Percentiles rank a stretch among this genome's conserved stretches.
phyloP scores from a whole-genome alignment of 345 rosid genomes.

The Turritis glabra region DNA sequence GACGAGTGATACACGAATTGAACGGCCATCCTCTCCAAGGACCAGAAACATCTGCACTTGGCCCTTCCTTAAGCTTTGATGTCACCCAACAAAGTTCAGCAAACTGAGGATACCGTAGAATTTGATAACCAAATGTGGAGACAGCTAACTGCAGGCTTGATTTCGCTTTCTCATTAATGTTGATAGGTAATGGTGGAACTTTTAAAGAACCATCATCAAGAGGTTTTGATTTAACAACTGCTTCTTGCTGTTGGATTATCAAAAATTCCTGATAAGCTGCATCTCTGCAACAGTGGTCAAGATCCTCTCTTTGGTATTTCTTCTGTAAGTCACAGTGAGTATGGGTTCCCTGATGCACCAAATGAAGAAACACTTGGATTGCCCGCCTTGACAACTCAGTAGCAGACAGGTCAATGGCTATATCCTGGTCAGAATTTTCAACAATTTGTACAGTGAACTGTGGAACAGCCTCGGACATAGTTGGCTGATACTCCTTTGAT shows the following conservation, averaged over 20 bases:
- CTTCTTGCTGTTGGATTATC: no score
- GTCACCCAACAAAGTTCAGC: slow-evolving; percentile 98
- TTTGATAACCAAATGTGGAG: slow-evolving; percentile 81
- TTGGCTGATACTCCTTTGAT: slow-evolving; percentile 46
- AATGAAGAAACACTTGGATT: slow-evolving; percentile 63
- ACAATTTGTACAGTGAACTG: slow-evolving; percentile 62
- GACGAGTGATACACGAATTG: slow-evolving; percentile 85
- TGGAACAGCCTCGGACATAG: slow-evolving; percentile 53
- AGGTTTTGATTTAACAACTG: slow-evolving; percentile 35
- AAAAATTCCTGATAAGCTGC: slow-evolving; percentile 24
- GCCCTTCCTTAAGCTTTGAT: slow-evolving; percentile 93
- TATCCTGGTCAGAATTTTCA: slow-evolving; percentile 53
- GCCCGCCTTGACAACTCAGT: slow-evolving; percentile 65
- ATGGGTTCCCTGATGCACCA: slow-evolving; percentile 66
- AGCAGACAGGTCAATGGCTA: slow-evolving; percentile 61
- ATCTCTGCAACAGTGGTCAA: slow-evolving; percentile 30
- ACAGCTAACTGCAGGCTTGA: slow-evolving; percentile 71
- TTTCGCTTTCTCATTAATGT: slow-evolving; percentile 63
- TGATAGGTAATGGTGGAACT: slow-evolving; percentile 46
- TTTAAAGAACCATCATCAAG: slow-evolving; percentile 42
- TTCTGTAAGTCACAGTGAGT: slow-evolving; percentile 33
- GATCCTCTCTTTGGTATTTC: slow-evolving; percentile 36
- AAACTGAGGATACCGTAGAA: slow-evolving; percentile 88
- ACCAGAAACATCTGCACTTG: slow-evolving; percentile 71
- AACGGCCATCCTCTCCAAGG: slow-evolving; percentile 98